Evolutionary conservation across 2,329 filamentous ascomycete species (phyloP).

Genomic region (Lojkania enalia): DNA sequence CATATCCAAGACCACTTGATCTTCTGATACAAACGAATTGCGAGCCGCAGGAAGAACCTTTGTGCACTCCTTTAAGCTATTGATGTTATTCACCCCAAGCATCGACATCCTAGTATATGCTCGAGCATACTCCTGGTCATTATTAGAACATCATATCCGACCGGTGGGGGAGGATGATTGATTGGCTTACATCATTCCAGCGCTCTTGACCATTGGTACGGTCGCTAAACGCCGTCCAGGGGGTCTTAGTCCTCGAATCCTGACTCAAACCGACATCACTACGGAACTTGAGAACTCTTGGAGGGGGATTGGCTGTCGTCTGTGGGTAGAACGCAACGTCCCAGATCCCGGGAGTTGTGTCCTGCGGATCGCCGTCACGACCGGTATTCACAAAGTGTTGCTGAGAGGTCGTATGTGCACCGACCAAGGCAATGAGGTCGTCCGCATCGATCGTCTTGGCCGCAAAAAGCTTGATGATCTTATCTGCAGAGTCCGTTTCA

Average conservation of each 20-base stretch:
- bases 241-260: conserved; percentile 36
- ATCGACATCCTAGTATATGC: conserved; percentile 60
- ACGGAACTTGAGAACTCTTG: conserved; percentile 41
- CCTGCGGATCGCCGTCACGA: conserved; percentile 41
- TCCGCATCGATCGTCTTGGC: conserved; percentile 46
- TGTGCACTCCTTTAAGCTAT: conserved; percentile 59
- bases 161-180: not conserved
- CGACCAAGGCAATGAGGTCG: conserved; percentile 42
- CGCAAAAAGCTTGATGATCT: conserved; percentile 40
- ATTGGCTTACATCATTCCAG: conserved; percentile 39
- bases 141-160: conserved; percentile 1
- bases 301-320: conserved; percentile 31
- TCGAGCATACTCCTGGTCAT: conserved; percentile 54
- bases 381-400: conserved; percentile 41
- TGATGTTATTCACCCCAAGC: conserved; percentile 61
- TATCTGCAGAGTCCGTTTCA: conserved; percentile 38
- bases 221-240: conserved; percentile 38
- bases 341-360: conserved; percentile 43
- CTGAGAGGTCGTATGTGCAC: conserved; percentile 44
- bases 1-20: conserved; percentile 33
- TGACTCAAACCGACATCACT: conserved; percentile 41
- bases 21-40: conserved; percentile 28
- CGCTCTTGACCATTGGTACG: conserved; percentile 26
- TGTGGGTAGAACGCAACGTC: conserved; percentile 44
- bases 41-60: conserved; percentile 50